Evolutionary conservation across 495 filamentous ascomycete species (phyloP).

Genomic region (Aspergillus kassunensis): DNA sequence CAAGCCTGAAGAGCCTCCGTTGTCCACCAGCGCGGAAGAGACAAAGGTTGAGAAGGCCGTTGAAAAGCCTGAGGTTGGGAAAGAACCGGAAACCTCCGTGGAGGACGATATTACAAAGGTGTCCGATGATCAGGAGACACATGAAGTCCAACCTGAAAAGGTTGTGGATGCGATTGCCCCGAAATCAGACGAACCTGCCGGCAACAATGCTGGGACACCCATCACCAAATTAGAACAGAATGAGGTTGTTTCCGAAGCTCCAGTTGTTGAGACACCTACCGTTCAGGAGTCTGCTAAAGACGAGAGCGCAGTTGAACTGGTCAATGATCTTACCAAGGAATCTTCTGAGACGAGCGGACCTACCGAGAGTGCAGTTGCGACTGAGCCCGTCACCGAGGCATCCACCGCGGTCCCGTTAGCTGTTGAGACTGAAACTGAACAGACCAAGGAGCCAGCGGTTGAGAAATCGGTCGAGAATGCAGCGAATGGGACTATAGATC

Average conservation of each 20-base stretch:
- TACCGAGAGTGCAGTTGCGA: constrained; percentile 8
- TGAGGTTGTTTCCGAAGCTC: background rate
- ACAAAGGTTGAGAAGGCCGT: background rate
- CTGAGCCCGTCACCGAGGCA: constrained; percentile 4
- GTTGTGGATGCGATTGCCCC: background rate
- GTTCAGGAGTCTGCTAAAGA: constrained; percentile 13
- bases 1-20: constrained; percentile 5
- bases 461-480: background rate
- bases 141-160: constrained; percentile 15
- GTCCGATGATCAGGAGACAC: background rate
- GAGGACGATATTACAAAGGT: background rate
- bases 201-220: constrained; percentile 2
- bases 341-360: background rate
- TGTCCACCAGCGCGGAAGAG: background rate
- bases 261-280: constrained; percentile 10
- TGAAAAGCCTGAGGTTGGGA: background rate
- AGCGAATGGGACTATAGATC: constrained; percentile 10
- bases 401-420: background rate
- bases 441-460: constrained; percentile 5
- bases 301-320: background rate
- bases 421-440: too few species aligned
- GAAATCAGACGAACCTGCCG: constrained; percentile 13
- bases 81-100: background rate
- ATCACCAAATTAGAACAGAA: constrained; percentile 5
- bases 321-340: background rate